Percentiles rank a stretch among this genome's conserved stretches.
These are phyloP conservation scores for Aspergillus sergii DNA, from an alignment of 2,329 filamentous ascomycete genomes.

Conservation along the genomic window DNA sequence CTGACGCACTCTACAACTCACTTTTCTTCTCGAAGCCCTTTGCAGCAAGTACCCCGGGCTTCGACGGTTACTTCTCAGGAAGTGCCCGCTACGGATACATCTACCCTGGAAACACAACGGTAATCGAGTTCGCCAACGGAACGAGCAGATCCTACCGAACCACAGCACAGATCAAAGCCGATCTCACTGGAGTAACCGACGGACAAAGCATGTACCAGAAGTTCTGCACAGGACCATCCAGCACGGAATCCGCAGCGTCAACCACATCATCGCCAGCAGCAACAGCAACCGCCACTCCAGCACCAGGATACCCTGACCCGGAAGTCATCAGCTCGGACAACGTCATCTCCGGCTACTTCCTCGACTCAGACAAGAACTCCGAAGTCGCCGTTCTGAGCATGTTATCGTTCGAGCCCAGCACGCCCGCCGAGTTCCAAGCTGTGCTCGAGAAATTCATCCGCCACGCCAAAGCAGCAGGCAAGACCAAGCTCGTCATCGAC, in stretches of 20 bases:
- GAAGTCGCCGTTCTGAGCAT: constrained; percentile 1
- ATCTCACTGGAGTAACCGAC: neutral
- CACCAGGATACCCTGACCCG: neutral
- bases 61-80: neutral
- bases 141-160: neutral
- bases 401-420: neutral
- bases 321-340: constrained; percentile 3
- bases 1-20: neutral
- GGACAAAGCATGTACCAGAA: neutral
- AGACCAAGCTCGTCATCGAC: neutral
- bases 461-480: neutral
- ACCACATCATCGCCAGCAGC: neutral
- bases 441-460: neutral
- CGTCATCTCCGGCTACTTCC: constrained; percentile 2
- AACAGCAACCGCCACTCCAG: neutral
- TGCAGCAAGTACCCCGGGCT: neutral
- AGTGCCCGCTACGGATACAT: neutral
- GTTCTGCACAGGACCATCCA: neutral
- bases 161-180: neutral
- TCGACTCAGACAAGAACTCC: neutral
- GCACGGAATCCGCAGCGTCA: neutral
- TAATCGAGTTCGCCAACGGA: neutral
- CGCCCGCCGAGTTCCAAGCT: neutral
- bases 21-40: constrained; percentile 5
- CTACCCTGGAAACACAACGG: neutral